A percentile compares a stretch with the other conserved stretches of the same genome.
These are phyloP conservation scores for Uronychia binucleata DNA, from an alignment of 73 alveolate species.

Conservation along the genomic window DNA sequence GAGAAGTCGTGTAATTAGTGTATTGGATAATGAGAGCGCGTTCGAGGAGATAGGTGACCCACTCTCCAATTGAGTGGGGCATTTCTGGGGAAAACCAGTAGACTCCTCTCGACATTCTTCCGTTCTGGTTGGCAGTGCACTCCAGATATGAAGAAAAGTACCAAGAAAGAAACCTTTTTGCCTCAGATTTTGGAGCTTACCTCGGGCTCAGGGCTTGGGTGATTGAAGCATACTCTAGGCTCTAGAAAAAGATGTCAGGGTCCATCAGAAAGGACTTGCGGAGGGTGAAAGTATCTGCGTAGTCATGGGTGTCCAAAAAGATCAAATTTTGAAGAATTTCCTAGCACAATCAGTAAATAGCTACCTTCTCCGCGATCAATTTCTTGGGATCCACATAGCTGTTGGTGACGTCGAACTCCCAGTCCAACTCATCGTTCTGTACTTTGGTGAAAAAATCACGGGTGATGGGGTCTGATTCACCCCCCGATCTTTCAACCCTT, in stretches of 20 bases:
- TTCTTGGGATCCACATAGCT: background rate
- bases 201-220: slow-evolving; percentile 1
- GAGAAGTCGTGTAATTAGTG: background rate
- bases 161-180: background rate
- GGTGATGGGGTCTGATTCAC: background rate
- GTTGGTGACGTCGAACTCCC: background rate
- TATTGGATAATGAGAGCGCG: background rate
- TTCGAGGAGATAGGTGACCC: background rate
- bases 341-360: background rate
- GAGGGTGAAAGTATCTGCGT: background rate
- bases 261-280: background rate
- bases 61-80: background rate
- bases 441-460: background rate
- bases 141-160: background rate
- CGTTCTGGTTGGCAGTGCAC: background rate
- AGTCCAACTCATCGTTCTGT: background rate
- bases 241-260: background rate
- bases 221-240: background rate
- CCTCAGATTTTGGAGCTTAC: background rate
- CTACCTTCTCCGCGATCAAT: background rate
- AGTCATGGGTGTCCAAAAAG: background rate
- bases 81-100: background rate
- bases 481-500: background rate
- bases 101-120: background rate
- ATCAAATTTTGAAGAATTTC: background rate